Base-by-base conservation (phyloP, 1,284 basidiomycete genomes). In the Melampsora americana region DNA sequence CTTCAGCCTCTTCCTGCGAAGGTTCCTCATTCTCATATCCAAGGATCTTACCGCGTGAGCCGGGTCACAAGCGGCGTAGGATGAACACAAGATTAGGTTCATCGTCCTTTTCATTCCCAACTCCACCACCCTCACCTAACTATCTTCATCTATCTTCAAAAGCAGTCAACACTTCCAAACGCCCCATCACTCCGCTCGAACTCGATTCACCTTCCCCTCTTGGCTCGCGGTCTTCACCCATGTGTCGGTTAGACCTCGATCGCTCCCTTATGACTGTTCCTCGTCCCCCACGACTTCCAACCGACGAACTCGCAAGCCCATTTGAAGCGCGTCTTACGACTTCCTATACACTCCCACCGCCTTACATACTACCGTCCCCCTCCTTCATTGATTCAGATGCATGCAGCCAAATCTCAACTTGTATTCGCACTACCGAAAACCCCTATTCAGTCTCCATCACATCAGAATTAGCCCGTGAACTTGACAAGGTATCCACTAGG, bases 391-490 rank as follows among this genome's bases (percentile, higher is more conserved):
- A 53, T 16, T 5, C 50, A 16, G 50, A 16, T 23, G 50, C 14
- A 3, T 18, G 50, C 23, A 53, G 5, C 14, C 23, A 18, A 20
- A 53, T 53, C 50, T 53, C 50, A 18, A 46, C 69, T 28, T 71
- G 60, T 53, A 46, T 71, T 16, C 69, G 69, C 16, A 62, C 59
- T 23, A 20, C 12, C 42, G 26, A 30, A n/a, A 64, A 71, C 30
- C 44, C 56, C 6, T 64, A 9, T 23, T 71, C 69, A 50, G 69
- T 64, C 18, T 71, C 69, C 35, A 64, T 71, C 69, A 44, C 60
- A 35, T 48, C 69, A 16, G 23, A 71, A 48, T 32, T 59, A 28
- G 35, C 59, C 6, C 6, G n/a, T 20, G 20, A 42, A 18, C 62
- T 62, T 60, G 32, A 35, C 20, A 71, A 50, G 44, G 23, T n/a